These are phyloP conservation scores for Aeschynomene evenia DNA, from an alignment of 306 rosid species.

Conservation along the genomic window DNA sequence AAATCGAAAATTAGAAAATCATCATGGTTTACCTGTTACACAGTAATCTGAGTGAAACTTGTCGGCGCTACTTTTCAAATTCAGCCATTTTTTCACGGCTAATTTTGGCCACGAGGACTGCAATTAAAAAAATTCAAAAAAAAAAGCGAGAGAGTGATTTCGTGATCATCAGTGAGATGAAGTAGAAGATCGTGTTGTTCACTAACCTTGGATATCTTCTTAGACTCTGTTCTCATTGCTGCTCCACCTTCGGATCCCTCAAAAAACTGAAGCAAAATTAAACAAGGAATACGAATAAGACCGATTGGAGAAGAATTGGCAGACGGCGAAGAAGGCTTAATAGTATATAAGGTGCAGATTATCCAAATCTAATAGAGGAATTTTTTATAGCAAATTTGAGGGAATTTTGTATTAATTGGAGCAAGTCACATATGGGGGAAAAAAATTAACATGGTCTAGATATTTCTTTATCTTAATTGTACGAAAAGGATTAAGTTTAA, in stretches of 20 bases:
- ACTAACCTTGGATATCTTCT: constrained; percentile 58
- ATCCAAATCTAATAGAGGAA: constrained; percentile 30
- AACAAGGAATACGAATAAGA: not conserved
- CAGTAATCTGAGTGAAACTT: constrained; percentile 49
- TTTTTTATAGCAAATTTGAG: not conserved
- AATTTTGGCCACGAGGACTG: constrained; percentile 69
- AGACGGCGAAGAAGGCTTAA: not conserved
- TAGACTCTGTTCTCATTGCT: constrained; percentile 58
- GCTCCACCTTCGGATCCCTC: constrained; percentile 26
- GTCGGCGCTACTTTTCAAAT: constrained; percentile 44
- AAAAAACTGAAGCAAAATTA: constrained; percentile 10
- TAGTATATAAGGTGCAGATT: not conserved
- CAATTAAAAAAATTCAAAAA: not conserved
- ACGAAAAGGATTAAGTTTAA: not conserved
- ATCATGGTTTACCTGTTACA: constrained; percentile 36
- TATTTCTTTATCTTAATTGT: constrained; percentile 7
- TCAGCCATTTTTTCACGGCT: constrained; percentile 67
- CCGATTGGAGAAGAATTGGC: constrained; percentile 7
- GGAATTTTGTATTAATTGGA: not conserved
- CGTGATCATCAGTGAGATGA: not conserved
- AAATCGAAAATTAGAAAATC: not conserved
- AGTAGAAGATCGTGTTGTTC: not conserved
- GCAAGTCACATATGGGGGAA: constrained; percentile 11
- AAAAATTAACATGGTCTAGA: constrained; percentile 3
- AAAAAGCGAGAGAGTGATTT: not conserved